Conservation (phyloP, 2,329 filamentous ascomycete species). For the Exophiala sideris region DNA sequence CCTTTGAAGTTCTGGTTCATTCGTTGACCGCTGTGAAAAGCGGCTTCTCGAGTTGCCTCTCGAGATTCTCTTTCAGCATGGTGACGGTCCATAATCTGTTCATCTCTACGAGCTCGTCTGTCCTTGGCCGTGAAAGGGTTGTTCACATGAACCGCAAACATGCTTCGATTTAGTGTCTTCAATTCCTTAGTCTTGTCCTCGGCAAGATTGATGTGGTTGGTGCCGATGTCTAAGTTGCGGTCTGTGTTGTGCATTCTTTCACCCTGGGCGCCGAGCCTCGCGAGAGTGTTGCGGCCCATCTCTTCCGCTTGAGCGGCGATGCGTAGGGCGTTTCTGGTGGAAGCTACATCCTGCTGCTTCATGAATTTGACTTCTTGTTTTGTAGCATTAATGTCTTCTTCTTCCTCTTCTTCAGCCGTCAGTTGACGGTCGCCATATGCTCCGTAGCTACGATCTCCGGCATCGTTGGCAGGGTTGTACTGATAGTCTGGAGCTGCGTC, state of each 20-base stretch:
- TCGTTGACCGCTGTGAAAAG: slow-evolving; percentile 54
- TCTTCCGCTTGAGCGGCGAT: slow-evolving; percentile 68
- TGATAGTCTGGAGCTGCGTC: slow-evolving; percentile 34
- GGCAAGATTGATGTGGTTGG: slow-evolving; percentile 71
- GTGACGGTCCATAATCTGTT: slow-evolving; percentile 65
- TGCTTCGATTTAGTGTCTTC: slow-evolving; percentile 80
- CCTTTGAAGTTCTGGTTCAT: slow-evolving; percentile 65
- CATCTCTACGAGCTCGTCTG: slow-evolving; percentile 62
- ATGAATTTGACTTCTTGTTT: slow-evolving; percentile 72
- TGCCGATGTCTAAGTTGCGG: slow-evolving; percentile 73
- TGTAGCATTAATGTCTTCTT: slow-evolving; percentile 67
- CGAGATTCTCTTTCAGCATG: slow-evolving; percentile 54
- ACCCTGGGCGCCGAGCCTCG: slow-evolving; percentile 71
- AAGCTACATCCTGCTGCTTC: slow-evolving; percentile 74
- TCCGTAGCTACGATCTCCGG: slow-evolving; percentile 41
- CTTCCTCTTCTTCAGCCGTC: slow-evolving; percentile 75
- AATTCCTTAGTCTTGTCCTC: slow-evolving; percentile 79
- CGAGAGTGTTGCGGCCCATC: slow-evolving; percentile 67
- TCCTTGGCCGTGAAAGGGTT: slow-evolving; percentile 73
- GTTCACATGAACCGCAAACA: slow-evolving; percentile 80
- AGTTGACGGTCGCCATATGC: slow-evolving; percentile 69
- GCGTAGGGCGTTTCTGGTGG: slow-evolving; percentile 65
- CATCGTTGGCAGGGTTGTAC: slow-evolving; percentile 32
- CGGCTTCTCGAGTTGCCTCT: slow-evolving; percentile 55
- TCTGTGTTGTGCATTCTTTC: slow-evolving; percentile 80